Percentiles rank a stretch among this genome's conserved stretches.
phyloP scores from a whole-genome alignment of 2,329 filamentous ascomycete species.

The Verticillium tricorpus region DNA sequence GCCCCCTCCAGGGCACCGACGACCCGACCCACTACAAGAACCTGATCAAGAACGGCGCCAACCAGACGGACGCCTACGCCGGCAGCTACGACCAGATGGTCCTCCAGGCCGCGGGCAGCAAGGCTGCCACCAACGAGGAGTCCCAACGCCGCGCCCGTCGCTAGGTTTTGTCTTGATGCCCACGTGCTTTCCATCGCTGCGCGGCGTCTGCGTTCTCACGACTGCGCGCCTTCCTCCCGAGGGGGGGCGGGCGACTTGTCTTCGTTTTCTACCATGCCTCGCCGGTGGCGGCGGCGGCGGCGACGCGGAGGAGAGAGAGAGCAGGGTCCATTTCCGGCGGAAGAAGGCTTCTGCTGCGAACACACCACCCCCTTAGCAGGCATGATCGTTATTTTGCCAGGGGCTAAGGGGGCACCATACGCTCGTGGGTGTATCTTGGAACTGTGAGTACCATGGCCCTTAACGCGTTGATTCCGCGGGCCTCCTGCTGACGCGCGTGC shows the following conservation, averaged over 20 bases:
- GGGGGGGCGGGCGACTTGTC: background rate
- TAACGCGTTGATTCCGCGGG: too few relatives aligned
- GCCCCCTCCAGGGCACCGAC: constrained; percentile 7
- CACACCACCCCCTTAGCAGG: background rate
- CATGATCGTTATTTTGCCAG: background rate
- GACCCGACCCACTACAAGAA: constrained; percentile 15
- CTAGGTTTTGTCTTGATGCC: background rate
- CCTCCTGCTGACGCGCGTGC: background rate
- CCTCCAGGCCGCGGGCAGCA: background rate
- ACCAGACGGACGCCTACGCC: constrained; percentile 13
- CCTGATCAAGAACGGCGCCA: constrained; percentile 10
- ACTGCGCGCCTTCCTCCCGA: background rate
- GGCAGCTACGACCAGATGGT: constrained; percentile 12
- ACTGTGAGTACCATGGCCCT: background rate
- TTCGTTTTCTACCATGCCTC: background rate
- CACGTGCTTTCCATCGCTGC: background rate
- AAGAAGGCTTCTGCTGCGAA: background rate
- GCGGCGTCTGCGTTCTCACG: background rate
- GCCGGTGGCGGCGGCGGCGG: background rate
- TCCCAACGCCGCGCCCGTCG: background rate
- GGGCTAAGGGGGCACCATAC: background rate
- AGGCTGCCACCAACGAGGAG: background rate
- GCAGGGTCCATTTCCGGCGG: background rate
- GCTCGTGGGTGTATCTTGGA: background rate
- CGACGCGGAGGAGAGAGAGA: background rate